Base-by-base conservation (phyloP, 2,329 filamentous ascomycete species). In the Botrytis deweyae region DNA sequence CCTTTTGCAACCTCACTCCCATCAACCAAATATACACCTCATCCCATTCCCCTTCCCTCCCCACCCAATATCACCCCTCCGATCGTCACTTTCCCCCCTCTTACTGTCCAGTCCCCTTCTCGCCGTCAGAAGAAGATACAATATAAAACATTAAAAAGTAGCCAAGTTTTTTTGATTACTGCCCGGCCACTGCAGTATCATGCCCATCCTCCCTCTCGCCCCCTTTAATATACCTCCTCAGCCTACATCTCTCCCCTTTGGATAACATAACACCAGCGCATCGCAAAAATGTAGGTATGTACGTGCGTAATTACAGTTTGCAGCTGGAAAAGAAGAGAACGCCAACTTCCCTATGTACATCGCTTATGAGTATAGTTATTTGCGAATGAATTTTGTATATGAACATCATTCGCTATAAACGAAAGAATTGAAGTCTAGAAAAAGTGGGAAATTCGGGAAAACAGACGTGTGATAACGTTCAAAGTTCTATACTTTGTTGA, bases 81-180 rank as follows among this genome's bases (percentile, higher is more conserved):
- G 42, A 58, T 12, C 63, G 7, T 18, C 38, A 63, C 36, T n/a
- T 25, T 8, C 66, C 40, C 64, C n/a, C 64, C 42, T 69, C 49
- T 33, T 63, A 42, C 25, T n/a, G 25, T 33, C 18, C n/a, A 16
- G 22, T 58, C 36, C 40, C n/a, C 49, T 58, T 40, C 66, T 69
- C 6, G 9, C 52, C n/a, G 18, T n/a, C 38, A 44, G 66, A 69
- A 58, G 36, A 68, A 69, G 49, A 59, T 58, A 38, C 33, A 69
- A 69, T 58, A 69, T 69, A 69, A 69, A 69, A 69, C 66, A 69
- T 69, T 69, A 69, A 42, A 66, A 42, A 52, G 66, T 58, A 59
- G 49, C 46, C 66, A 29, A 42, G 55, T 44, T 58, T n/a, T 69
- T 58, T 9, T 46, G 7, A 58, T 58, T 25, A 25, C 18, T 58